These are phyloP conservation scores for Xylariaceae sp. DNA, from an alignment of 2,329 filamentous ascomycete species.

Conservation along the genomic window DNA sequence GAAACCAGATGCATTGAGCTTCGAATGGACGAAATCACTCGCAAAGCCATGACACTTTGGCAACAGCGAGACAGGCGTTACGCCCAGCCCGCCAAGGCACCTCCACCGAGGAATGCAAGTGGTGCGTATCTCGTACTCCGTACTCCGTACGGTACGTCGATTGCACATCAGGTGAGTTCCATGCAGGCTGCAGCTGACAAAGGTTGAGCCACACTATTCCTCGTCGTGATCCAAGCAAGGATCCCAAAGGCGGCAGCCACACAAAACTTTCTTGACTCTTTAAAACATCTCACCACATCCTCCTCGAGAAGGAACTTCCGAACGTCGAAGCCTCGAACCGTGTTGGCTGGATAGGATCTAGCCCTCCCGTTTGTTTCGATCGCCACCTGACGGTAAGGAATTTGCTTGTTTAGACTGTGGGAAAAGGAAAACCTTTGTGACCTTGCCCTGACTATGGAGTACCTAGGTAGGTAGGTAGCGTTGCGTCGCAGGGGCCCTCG, in stretches of 20 bases:
- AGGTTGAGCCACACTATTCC: too few relatives aligned
- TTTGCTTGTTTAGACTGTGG: conserved; percentile 6
- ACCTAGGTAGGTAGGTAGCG: too few relatives aligned
- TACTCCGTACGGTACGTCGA: background rate
- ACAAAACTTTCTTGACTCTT: too few relatives aligned
- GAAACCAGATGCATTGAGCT: background rate
- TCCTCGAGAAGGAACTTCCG: background rate
- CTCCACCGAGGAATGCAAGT: background rate
- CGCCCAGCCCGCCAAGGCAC: too few relatives aligned
- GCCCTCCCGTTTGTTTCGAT: conserved; percentile 12
- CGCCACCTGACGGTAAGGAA: conserved; percentile 8
- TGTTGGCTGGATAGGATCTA: background rate
- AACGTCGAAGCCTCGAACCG: background rate
- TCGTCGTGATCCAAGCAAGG: too few relatives aligned
- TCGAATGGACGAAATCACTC: too few relatives aligned
- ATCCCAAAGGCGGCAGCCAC: background rate
- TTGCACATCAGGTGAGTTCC: background rate
- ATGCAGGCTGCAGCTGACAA: too few relatives aligned
- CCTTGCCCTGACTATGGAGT: too few relatives aligned
- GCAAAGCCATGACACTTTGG: too few relatives aligned
- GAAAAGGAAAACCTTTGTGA: conserved; percentile 5
- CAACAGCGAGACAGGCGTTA: too few relatives aligned
- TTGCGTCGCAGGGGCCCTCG: conserved; percentile 13
- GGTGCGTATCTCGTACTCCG: background rate
- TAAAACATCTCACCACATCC: background rate